phyloP scores from a whole-genome alignment of 495 filamentous ascomycete genomes.

The Trichoderma virens region DNA sequence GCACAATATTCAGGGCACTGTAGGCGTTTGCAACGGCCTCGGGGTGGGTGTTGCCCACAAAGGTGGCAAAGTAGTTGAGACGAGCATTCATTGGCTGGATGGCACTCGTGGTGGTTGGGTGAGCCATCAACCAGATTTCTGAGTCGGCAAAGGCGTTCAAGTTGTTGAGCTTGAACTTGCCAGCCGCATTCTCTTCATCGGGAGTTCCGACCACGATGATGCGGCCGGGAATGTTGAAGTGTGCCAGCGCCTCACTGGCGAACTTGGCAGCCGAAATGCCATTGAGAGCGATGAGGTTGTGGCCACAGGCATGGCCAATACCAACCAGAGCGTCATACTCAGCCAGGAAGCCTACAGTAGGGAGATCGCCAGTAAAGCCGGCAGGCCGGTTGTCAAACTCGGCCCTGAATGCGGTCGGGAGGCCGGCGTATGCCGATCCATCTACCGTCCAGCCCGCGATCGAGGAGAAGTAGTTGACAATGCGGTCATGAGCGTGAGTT shows the following conservation, averaged over 20 bases:
- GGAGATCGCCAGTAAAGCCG: constrained; percentile 33
- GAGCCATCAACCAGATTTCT: constrained; percentile 49
- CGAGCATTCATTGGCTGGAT: constrained; percentile 22
- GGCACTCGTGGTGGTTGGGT: constrained; percentile 20
- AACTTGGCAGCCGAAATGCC: constrained; percentile 36
- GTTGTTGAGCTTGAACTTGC: constrained; percentile 46
- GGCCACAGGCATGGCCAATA: constrained; percentile 41
- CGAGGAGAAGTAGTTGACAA: constrained; percentile 36
- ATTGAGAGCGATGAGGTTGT: constrained; percentile 40
- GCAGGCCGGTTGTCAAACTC: constrained; percentile 27
- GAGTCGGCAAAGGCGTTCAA: constrained; percentile 46
- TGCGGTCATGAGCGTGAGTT: constrained; percentile 37
- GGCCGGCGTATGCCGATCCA: constrained; percentile 33
- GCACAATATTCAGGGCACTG: constrained; percentile 17
- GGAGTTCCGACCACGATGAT: constrained; percentile 48
- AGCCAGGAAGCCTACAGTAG: constrained; percentile 35
- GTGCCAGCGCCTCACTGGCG: constrained; percentile 29
- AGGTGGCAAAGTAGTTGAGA: constrained; percentile 16
- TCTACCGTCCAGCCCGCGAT: constrained; percentile 25
- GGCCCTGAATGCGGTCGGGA: constrained; percentile 35
- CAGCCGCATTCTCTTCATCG: constrained; percentile 50
- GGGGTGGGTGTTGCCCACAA: constrained; percentile 14
- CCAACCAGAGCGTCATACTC: constrained; percentile 40
- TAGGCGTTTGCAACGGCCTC: constrained; percentile 18
- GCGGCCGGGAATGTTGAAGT: constrained; percentile 38